Evolutionary conservation across 2,329 filamentous ascomycete species (phyloP).

Genomic region (Colletotrichum phormii): DNA sequence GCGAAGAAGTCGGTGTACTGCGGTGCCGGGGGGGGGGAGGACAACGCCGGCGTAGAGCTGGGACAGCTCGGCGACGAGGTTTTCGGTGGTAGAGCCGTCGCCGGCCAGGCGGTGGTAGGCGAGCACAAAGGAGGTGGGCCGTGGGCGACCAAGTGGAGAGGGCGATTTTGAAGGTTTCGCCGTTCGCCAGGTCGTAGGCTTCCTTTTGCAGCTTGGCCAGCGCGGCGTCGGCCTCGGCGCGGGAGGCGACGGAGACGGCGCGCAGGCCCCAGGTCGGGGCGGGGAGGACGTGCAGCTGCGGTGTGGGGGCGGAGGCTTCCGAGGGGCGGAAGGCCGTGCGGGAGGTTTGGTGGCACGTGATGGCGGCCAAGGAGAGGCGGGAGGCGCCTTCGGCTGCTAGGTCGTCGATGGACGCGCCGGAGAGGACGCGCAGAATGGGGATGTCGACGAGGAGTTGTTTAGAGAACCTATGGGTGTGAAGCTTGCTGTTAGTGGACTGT

Average conservation of each 20-base stretch:
- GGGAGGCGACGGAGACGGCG: background rate
- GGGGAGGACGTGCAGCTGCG: background rate
- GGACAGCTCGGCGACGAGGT: background rate
- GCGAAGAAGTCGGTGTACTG: conserved; percentile 52
- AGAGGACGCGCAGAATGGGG: conserved; percentile 57
- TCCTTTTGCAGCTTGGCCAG: background rate
- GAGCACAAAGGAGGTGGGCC: conserved; percentile 1
- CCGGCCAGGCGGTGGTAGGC: conserved; percentile 17
- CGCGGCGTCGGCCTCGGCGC: background rate
- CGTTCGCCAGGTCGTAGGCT: background rate
- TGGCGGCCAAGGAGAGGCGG: background rate
- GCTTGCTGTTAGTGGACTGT: background rate
- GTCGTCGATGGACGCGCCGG: conserved; percentile 42
- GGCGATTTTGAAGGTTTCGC: conserved; percentile 11
- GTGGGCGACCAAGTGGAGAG: conserved; percentile 3
- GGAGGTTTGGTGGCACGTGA: conserved; percentile 46
- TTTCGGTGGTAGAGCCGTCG: conserved; percentile 17
- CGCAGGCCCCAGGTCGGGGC: background rate
- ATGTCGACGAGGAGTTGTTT: conserved; percentile 56
- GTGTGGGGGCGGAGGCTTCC: background rate
- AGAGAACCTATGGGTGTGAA: conserved; percentile 49
- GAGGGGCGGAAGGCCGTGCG: conserved; percentile 44
- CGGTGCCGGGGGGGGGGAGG: conserved; percentile 24
- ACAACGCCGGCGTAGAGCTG: conserved; percentile 2
- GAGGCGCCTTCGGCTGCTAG: conserved; percentile 1